These are phyloP conservation scores for Diaporthe citriasiana DNA, from an alignment of 2,329 filamentous ascomycete genomes.

Conservation along the genomic window DNA sequence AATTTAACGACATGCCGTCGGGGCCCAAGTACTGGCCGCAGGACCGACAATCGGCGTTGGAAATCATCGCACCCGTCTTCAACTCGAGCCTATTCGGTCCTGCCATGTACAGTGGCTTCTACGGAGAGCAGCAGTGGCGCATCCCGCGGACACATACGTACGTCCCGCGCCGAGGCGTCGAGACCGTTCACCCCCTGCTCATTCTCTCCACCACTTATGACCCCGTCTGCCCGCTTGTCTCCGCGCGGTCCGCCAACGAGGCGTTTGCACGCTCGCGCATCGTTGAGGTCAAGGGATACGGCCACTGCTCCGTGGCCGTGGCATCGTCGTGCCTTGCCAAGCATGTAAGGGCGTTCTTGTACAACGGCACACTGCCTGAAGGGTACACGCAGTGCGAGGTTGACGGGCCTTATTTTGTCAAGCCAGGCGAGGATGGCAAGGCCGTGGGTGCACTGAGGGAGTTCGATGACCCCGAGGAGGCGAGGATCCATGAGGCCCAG, in stretches of 20 bases:
- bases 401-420: conserved; percentile 56
- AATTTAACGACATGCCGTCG: conserved; percentile 51
- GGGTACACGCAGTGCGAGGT: conserved; percentile 54
- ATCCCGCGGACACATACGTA: conserved; percentile 50
- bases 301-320: conserved; percentile 57
- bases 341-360: conserved; percentile 54
- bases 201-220: conserved; percentile 69
- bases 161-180: conserved; percentile 48
- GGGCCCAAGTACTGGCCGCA: conserved; percentile 53
- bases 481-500: conserved; percentile 39
- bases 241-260: conserved; percentile 53
- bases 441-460: conserved; percentile 15
- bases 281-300: conserved; percentile 59
- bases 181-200: conserved; percentile 65
- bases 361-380: conserved; percentile 55
- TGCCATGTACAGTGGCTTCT: conserved; percentile 47
- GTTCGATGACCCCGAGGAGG: conserved; percentile 38
- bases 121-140: conserved; percentile 50
- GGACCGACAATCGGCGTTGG: conserved; percentile 50
- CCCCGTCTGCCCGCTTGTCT: conserved; percentile 66
- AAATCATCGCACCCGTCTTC: conserved; percentile 52
- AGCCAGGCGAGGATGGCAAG: conserved; percentile 45
- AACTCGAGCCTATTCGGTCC: conserved; percentile 51
- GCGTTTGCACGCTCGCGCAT: conserved; percentile 56
- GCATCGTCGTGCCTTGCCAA: conserved; percentile 54